Conservation (phyloP, 768 basidiomycete genomes). For the Calocera cornea region DNA sequence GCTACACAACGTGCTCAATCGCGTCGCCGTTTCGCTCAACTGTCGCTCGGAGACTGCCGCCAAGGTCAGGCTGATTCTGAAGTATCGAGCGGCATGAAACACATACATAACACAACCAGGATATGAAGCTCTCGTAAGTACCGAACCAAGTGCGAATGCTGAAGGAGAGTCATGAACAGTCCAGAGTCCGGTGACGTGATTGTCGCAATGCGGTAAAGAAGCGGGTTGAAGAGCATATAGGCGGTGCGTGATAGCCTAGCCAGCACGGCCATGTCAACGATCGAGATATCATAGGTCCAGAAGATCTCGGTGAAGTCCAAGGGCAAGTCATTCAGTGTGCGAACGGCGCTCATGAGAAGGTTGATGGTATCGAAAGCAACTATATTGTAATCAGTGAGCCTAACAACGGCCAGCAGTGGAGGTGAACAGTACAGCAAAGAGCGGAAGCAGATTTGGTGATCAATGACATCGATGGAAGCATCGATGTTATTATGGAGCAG, state of each 20-base stretch:
- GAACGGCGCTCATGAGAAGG: not conserved
- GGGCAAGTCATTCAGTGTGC: not conserved
- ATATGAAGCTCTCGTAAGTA: not conserved
- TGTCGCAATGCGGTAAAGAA: not conserved
- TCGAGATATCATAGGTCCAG: not conserved
- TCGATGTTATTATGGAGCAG: too few relatives aligned
- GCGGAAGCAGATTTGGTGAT: too few relatives aligned
- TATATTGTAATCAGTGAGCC: too few relatives aligned
- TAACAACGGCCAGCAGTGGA: too few relatives aligned
- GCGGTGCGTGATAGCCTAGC: not conserved
- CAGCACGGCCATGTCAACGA: not conserved
- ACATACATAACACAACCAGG: not conserved
- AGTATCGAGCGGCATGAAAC: not conserved
- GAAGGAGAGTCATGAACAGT: not conserved
- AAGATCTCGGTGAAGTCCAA: not conserved
- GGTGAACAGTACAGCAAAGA: too few relatives aligned
- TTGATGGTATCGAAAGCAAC: too few relatives aligned
- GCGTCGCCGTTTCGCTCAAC: not conserved
- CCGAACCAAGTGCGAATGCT: not conserved
- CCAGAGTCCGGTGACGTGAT: not conserved
- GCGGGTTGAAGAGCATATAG: not conserved
- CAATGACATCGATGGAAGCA: too few relatives aligned
- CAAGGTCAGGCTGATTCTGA: not conserved
- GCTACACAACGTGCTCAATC: not conserved
- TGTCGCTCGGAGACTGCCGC: not conserved